Evolutionary conservation across 306 rosid genomes (phyloP).

Genomic region (Casuarina glauca): DNA sequence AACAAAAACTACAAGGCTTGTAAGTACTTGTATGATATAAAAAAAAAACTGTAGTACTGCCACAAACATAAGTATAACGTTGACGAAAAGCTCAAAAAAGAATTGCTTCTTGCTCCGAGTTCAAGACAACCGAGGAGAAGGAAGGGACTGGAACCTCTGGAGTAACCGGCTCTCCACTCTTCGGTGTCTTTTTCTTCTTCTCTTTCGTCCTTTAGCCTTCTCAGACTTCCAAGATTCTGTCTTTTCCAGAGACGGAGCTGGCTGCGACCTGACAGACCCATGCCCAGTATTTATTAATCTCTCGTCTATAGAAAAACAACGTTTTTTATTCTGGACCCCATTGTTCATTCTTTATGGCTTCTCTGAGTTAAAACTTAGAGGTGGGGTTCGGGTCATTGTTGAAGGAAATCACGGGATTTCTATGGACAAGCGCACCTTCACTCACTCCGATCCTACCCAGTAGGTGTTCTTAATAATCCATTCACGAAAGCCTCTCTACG

Average conservation of each 20-base stretch:
- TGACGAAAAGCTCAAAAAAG: neutral
- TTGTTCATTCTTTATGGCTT: conserved; percentile 7
- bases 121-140: conserved; percentile 11
- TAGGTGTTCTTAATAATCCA: conserved; percentile 20
- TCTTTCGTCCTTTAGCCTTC: conserved; percentile 39
- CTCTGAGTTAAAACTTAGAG: conserved; percentile 29
- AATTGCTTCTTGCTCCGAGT: conserved; percentile 7
- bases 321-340: conserved; percentile 19
- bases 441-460: conserved; percentile 28
- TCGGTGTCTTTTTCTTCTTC: conserved; percentile 35
- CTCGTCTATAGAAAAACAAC: conserved; percentile 4
- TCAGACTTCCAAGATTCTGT: conserved; percentile 13
- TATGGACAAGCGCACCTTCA: conserved; percentile 26
- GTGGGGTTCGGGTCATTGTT: conserved; percentile 43
- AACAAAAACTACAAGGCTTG: neutral
- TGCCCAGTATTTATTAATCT: conserved; percentile 11
- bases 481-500: neutral
- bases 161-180: conserved; percentile 11
- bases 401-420: conserved; percentile 62
- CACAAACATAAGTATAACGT: neutral
- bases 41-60: neutral
- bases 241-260: conserved; percentile 25
- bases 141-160: conserved; percentile 17
- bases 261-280: conserved; percentile 20
- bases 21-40: neutral